Conservation (phyloP, 331 rosid species). For the Malus hybrid region DNA sequence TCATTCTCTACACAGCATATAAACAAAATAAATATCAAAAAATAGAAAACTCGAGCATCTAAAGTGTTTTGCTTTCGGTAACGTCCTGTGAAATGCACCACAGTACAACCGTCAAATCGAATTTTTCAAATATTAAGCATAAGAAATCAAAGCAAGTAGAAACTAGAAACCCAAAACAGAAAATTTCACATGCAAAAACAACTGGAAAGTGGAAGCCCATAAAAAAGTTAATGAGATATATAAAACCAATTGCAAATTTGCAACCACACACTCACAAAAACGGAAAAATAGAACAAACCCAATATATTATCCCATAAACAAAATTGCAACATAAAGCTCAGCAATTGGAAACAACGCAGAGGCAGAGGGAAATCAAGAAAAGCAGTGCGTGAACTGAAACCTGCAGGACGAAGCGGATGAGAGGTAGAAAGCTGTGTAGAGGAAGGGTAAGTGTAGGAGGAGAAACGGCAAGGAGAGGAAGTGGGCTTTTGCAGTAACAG, state of each 20-base stretch:
- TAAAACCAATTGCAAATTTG: not conserved
- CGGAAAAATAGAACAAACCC: not conserved
- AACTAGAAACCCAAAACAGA: not conserved
- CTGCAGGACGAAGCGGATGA: slow-evolving; percentile 23
- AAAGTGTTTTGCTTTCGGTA: not conserved
- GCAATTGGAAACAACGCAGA: not conserved
- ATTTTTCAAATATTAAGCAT: not conserved
- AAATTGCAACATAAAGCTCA: not conserved
- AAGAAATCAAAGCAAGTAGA: not conserved
- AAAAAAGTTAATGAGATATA: not conserved
- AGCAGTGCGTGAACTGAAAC: slow-evolving; percentile 12
- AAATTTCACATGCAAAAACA: not conserved
- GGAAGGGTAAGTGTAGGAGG: slow-evolving; percentile 17
- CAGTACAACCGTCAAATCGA: not conserved
- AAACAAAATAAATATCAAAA: not conserved
- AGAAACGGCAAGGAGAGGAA: not conserved
- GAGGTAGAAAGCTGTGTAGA: slow-evolving; percentile 18
- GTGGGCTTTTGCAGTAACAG: slow-evolving; percentile 13
- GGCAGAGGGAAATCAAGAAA: too few relatives aligned
- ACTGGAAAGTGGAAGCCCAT: not conserved
- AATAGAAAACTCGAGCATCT: not conserved
- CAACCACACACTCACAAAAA: not conserved
- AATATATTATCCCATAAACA: not conserved
- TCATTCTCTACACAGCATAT: not conserved
- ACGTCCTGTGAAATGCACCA: not conserved